These are phyloP conservation scores for Citropsis articulata DNA, from an alignment of 345 rosid species.

Conservation along the genomic window DNA sequence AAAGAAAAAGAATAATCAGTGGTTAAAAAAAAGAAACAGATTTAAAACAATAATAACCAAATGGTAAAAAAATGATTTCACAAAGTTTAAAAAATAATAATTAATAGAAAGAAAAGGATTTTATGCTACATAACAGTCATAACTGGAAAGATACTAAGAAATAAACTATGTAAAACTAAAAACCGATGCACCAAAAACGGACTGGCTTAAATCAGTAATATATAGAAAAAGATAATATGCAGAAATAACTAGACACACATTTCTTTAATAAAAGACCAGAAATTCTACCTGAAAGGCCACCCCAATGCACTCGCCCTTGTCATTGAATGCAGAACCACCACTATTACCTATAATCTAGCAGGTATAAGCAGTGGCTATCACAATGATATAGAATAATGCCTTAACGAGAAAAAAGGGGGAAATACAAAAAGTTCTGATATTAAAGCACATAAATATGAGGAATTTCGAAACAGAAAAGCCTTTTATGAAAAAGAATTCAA, in stretches of 20 bases:
- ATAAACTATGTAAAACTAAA: conserved; percentile 16
- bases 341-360: conserved; percentile 93
- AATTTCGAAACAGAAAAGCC: conserved; percentile 1
- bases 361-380: conserved; percentile 61
- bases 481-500: neutral
- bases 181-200: neutral
- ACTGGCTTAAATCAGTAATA: neutral
- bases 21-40: neutral
- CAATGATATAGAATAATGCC: conserved; percentile 37
- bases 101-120: neutral
- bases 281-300: conserved; percentile 93
- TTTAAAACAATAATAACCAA: neutral
- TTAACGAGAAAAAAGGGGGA: neutral
- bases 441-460: neutral
- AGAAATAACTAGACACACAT: neutral
- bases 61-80: neutral
- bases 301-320: conserved; percentile 96
- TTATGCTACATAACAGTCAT: neutral
- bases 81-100: neutral
- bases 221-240: neutral
- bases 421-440: neutral
- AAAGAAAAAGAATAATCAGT: conserved; percentile 1
- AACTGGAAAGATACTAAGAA: neutral
- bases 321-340: conserved; percentile 99
- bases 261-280: conserved; percentile 17